Percentiles rank a stretch among this genome's conserved stretches.
These are phyloP conservation scores for Penicillium sp. DNA, from an alignment of 2,329 filamentous ascomycete species.

Conservation along the genomic window DNA sequence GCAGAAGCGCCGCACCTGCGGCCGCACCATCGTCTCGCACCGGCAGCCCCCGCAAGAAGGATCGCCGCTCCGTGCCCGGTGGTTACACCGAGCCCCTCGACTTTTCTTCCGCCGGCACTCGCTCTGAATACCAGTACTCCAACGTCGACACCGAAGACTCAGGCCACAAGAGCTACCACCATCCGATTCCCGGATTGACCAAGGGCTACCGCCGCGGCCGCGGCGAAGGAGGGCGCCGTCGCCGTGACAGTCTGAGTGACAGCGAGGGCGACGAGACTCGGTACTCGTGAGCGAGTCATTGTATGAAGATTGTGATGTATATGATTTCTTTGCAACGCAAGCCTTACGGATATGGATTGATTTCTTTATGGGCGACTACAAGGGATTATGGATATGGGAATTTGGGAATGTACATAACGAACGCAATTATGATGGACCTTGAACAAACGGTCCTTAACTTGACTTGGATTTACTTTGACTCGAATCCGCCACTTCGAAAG, in stretches of 20 bases:
- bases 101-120: constrained; percentile 38
- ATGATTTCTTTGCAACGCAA: background rate
- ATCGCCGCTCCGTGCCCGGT: constrained; percentile 36
- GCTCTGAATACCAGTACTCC: constrained; percentile 43
- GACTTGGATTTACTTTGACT: background rate
- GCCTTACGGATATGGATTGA: background rate
- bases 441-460: background rate
- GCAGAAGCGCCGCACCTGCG: constrained; percentile 15
- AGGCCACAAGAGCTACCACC: constrained; percentile 57
- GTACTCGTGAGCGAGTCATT: constrained; percentile 19
- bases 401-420: constrained; percentile 17
- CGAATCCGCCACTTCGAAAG: too few relatives aligned
- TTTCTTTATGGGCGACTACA: constrained; percentile 1
- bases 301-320: background rate
- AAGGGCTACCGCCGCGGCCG: constrained; percentile 42
- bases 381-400: constrained; percentile 9
- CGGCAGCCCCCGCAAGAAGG: constrained; percentile 38
- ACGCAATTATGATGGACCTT: background rate
- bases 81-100: constrained; percentile 47
- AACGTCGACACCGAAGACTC: constrained; percentile 43
- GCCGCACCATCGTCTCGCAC: constrained; percentile 31
- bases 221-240: constrained; percentile 25
- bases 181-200: constrained; percentile 56
- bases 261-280: constrained; percentile 46
- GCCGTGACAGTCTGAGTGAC: constrained; percentile 56